Base-by-base conservation (phyloP, 352 stramenopile species). In the Phytophthora foliorum region DNA sequence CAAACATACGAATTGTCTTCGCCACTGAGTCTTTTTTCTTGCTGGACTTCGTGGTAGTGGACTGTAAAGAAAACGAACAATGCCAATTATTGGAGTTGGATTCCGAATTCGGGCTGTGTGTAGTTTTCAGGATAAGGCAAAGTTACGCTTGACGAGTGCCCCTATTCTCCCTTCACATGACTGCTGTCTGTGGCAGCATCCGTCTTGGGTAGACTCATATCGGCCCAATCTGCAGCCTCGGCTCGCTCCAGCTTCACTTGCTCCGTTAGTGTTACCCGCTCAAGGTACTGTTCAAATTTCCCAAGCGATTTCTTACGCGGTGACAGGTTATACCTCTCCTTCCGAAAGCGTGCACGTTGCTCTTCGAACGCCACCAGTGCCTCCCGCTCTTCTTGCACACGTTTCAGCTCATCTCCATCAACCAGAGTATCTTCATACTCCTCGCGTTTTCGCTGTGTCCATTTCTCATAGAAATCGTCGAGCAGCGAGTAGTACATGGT, bases 381-480 rank as follows among this genome's bases (percentile, higher is more conserved):
- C 4, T 67, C 55, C 0, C 76, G 79, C 24, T 91, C 71, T 53
- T 86, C 63, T 3, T 75, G 64, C 2, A 77, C 70, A 19, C 52
- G 54, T 49, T 67, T 32, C 0, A 77, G 63, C 17, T 80, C 56
- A 1, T 81, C 69, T 0, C n/a, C 50, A 19, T 77, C 57, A 10
- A 90, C 51, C 11, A 69, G 27, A 5, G 56, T 57, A 34, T 86
- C 72, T 42, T 77, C 29, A 17, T 84, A 67, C 22, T 69, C 65
- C 7, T 85, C 53, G 2, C 63, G 74, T 49, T 84, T 84, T 19
- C 62, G 65, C 13, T 69, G 50, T 0, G 82, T 72, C 82, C 85
- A 93, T 44, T 84, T 69, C 21, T 91, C 81, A 58, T 89, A 90
- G 50, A 86, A 91, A 14, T 85, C 78, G 58, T 93, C 82, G 29